Base-by-base conservation (phyloP, 2,329 filamentous ascomycete genomes). In the Pseudocercospora eumusae region DNA sequence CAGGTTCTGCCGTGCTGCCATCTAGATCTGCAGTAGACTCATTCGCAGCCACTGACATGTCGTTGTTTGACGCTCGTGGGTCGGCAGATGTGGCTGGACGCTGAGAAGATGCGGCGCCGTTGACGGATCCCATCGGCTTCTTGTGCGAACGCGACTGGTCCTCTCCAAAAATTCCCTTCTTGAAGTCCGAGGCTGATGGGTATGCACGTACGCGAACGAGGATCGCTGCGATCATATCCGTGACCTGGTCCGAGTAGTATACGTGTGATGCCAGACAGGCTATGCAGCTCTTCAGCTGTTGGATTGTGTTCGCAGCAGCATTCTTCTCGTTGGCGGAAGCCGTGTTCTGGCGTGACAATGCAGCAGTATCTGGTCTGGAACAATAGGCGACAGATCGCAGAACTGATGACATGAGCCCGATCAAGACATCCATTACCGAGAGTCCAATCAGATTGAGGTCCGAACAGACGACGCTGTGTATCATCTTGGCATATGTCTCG, bases 161-260 rank as follows among this genome's bases (percentile, higher is more conserved):
- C 33, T 55, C 57, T 53, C 63, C 55, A 44, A 66, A 57, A 18
- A 62, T 47, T 50, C 50, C 56, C 54, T 58, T 59, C 42, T 82
- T 78, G 15, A 66, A 27, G 59, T 65, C 25, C 6, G 61, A 31
- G 31, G 66, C 60, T 9, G 70, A 60, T 10, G 71, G 59, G 56
- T 66, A 69, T 10, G 92, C 91, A 75, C 90, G 95, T 28, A 98
- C 82, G 20, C 92, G 88, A 28, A 85, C 79, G 15, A 98, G 79
- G 49, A 98, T 88, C 0, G 91, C 87, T 20, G 87, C 84, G 56
- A 97, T 87, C 92, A 98, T 97, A 76, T 99, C 95, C 1, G 90
- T 88, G 59, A 98, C 91, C 76, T 99, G 95, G 70, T 98, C 93
- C 1, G 91, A 91, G 74, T 99, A 99, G 79, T 99, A 99, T 31